Conservation (phyloP, 2,329 filamentous ascomycete genomes). For the Aspergillus fischeri region DNA sequence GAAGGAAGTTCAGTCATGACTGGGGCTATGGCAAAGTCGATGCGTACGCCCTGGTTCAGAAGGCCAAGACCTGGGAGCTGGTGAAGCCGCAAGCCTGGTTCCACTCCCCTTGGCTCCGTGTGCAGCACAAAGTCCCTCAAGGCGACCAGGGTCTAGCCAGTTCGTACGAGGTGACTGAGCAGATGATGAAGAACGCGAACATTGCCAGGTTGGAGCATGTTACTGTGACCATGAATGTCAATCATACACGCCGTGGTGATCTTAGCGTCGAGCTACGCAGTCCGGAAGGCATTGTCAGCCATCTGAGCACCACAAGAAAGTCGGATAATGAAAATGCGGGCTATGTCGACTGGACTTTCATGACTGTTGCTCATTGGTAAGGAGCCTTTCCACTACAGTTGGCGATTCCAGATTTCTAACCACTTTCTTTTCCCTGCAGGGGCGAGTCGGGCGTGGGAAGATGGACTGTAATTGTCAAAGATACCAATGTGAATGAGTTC, state of each 20-base stretch:
- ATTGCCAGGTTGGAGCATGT: constrained; percentile 87
- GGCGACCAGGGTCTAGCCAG: constrained; percentile 75
- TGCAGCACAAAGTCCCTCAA: constrained; percentile 80
- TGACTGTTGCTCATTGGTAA: constrained; percentile 95
- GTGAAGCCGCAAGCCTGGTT: constrained; percentile 97
- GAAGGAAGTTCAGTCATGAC: constrained; percentile 86
- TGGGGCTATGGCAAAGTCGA: constrained; percentile 97
- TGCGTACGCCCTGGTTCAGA: constrained; percentile 76
- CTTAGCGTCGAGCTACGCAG: constrained; percentile 88
- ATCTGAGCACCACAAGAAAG: constrained; percentile 72
- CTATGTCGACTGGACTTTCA: constrained; percentile 96
- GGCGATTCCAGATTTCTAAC: constrained; percentile 16
- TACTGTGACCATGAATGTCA: constrained; percentile 94
- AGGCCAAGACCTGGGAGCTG: constrained; percentile 75
- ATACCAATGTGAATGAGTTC: constrained; percentile 71
- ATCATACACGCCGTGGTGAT: constrained; percentile 82
- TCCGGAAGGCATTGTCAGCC: constrained; percentile 74
- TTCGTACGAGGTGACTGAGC: constrained; percentile 73
- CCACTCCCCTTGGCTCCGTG: constrained; percentile 88
- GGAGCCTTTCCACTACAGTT: constrained; percentile 25
- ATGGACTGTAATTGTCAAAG: constrained; percentile 89
- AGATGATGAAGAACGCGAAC: constrained; percentile 79
- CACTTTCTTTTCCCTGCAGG: constrained; percentile 49
- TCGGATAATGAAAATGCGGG: constrained; percentile 64
- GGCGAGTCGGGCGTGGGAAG: constrained; percentile 82